Conservation (phyloP, 108 stramenopile genomes). For the Pseudonitzschia pungens region DNA sequence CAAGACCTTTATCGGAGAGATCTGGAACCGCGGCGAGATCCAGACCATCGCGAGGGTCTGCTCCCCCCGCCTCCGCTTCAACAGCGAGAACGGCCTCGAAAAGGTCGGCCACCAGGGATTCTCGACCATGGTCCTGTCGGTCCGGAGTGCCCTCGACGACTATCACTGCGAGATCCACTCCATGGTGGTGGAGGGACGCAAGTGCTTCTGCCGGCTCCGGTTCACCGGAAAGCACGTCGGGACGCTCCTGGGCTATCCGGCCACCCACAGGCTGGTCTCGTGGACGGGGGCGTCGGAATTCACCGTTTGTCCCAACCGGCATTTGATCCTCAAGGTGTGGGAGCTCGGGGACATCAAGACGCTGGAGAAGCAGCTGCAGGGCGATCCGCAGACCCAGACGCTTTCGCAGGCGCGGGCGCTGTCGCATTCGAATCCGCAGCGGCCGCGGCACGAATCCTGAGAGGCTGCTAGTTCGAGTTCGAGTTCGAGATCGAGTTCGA, state of each 20-base stretch:
- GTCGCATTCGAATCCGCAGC: no score
- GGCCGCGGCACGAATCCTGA: no score
- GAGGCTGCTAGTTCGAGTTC: no score
- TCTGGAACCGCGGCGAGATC: conserved; percentile 66
- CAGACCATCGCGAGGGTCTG: conserved; percentile 46
- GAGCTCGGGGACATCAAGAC: conserved; percentile 62
- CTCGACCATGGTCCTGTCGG: conserved; percentile 48
- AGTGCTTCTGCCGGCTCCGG: conserved; percentile 58
- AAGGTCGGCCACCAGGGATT: conserved; percentile 62
- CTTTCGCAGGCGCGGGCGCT: no score
- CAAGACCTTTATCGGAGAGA: conserved; percentile 53
- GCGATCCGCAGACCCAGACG: no score
- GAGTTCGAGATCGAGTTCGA: no score
- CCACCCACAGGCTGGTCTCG: conserved; percentile 46
- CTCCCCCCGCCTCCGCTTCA: conserved; percentile 49
- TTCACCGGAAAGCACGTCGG: conserved; percentile 60
- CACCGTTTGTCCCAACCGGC: conserved; percentile 37
- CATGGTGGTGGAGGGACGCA: conserved; percentile 61
- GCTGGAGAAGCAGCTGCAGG: conserved; percentile 46
- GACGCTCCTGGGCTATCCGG: conserved; percentile 47
- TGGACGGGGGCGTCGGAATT: conserved; percentile 69
- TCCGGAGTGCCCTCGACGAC: conserved; percentile 46
- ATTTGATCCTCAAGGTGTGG: conserved; percentile 61
- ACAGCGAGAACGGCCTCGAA: conserved; percentile 56
- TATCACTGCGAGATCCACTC: conserved; percentile 65